Percentiles rank a stretch among this genome's conserved stretches.
Conservation (phyloP, 805 yeast genomes). For the Suhomyces sp. region DNA sequence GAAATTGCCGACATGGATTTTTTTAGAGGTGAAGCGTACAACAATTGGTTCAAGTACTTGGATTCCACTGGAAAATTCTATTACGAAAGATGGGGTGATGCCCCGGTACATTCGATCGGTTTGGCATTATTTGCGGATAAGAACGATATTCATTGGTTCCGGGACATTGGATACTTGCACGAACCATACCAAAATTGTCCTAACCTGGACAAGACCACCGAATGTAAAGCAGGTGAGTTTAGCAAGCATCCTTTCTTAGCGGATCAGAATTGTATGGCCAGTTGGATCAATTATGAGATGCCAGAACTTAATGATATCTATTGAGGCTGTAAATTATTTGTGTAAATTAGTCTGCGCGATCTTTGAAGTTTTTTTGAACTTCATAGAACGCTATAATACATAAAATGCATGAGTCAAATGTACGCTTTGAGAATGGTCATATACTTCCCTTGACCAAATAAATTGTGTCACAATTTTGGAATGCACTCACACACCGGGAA, state of each 20-base stretch:
- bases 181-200: constrained; percentile 80
- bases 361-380: too few species aligned
- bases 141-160: constrained; percentile 75
- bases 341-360: too few species aligned
- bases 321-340: too few species aligned
- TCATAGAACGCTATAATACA: too few species aligned
- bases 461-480: constrained; percentile 50
- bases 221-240: constrained; percentile 58
- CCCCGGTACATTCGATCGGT: constrained; percentile 83
- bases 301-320: constrained; percentile 9
- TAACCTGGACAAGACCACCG: constrained; percentile 39
- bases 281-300: constrained; percentile 56
- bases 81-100: constrained; percentile 94
- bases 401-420: too few species aligned
- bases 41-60: constrained; percentile 58
- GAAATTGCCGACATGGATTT: constrained; percentile 86
- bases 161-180: constrained; percentile 79
- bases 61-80: constrained; percentile 78
- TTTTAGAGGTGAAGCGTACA: constrained; percentile 66
- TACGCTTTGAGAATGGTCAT: too few species aligned
- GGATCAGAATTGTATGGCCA: constrained; percentile 74
- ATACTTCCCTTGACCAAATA: constrained; percentile 48
- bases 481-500: constrained; percentile 38
- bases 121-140: constrained; percentile 70
- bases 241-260: constrained; percentile 48